phyloP scores from a whole-genome alignment of 139 green algal genomes.

The Eudorina sp. region DNA sequence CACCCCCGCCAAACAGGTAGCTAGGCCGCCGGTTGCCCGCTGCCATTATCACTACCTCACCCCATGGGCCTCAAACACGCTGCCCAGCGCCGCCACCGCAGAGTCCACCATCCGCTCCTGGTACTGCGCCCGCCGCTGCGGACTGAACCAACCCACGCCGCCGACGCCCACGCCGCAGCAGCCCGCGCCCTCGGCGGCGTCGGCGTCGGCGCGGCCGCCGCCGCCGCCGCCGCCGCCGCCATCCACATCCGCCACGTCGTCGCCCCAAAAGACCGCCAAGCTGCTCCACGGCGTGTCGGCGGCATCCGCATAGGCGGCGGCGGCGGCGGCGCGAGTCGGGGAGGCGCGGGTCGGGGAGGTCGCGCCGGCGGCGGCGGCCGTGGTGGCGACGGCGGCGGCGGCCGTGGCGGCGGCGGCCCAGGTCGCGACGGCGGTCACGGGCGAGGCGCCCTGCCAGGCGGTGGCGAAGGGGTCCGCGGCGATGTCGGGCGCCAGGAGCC shows the following conservation, averaged over 20 bases:
- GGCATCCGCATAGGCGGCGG: too few species aligned
- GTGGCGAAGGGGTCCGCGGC: neutral
- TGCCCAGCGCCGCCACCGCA: neutral
- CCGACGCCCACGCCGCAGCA: neutral
- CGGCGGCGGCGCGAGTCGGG: neutral
- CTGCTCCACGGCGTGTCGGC: neutral
- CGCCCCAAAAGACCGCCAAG: neutral
- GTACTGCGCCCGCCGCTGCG: neutral
- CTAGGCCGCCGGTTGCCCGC: neutral
- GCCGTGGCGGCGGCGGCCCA: slow-evolving; percentile 2
- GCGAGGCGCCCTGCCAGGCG: neutral
- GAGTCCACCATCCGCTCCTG: slow-evolving; percentile 2
- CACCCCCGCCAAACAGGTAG: neutral
- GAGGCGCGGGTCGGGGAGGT: neutral
- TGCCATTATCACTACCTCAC: neutral
- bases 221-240: neutral
- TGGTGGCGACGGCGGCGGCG: neutral
- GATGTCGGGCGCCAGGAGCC: neutral
- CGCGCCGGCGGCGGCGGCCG: neutral
- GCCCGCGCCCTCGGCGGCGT: neutral
- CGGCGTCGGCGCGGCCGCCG: neutral
- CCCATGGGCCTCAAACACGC: neutral
- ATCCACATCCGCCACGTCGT: neutral
- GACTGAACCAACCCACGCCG: neutral
- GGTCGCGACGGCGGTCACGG: neutral